These are phyloP conservation scores for Neurospora sp. DNA, from an alignment of 495 filamentous ascomycete species.

Conservation along the genomic window DNA sequence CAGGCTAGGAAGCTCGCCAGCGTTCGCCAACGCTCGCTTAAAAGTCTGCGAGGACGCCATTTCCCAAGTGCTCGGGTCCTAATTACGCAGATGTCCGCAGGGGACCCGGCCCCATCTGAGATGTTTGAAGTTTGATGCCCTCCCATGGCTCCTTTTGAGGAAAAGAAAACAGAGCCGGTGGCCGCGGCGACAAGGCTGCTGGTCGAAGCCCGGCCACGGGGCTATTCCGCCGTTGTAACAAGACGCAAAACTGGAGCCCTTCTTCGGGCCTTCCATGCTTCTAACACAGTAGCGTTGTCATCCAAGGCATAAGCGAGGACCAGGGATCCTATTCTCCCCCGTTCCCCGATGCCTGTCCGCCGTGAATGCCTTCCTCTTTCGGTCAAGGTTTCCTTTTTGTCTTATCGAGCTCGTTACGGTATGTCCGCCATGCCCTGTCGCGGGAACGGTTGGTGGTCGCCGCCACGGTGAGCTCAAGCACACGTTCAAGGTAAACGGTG, in stretches of 20 bases:
- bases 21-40: neutral
- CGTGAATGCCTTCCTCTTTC: neutral
- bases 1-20: neutral
- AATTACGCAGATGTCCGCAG: neutral
- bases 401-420: neutral
- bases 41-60: neutral
- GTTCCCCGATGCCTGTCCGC: neutral
- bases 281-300: neutral
- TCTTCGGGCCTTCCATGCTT: neutral
- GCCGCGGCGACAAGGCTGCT: neutral
- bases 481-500: neutral
- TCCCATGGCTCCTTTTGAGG: neutral
- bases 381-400: neutral
- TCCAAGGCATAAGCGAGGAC: neutral
- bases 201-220: neutral
- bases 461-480: neutral
- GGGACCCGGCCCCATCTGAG: neutral
- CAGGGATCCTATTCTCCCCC: neutral
- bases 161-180: neutral
- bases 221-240: neutral
- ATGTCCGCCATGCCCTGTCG: neutral
- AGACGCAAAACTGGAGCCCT: neutral
- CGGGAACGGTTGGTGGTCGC: neutral
- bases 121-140: neutral
- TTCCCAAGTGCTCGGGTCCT: neutral